These are phyloP conservation scores for Monascus ruber DNA, from an alignment of 2,329 filamentous ascomycete species.

Conservation along the genomic window DNA sequence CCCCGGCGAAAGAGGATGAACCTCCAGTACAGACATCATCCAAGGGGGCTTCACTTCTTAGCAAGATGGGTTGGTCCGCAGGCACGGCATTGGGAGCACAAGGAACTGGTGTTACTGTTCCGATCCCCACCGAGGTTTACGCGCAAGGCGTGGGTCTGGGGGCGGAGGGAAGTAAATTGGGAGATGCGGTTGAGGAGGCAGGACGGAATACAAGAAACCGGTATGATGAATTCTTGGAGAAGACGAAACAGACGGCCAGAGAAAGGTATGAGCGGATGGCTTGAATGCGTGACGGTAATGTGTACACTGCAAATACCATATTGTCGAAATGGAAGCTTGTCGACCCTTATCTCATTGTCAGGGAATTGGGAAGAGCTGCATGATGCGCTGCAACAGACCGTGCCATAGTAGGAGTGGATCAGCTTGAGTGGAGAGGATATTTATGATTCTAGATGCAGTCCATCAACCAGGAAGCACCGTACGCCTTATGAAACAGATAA, in stretches of 20 bases:
- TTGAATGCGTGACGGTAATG: background rate
- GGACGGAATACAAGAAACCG: constrained; percentile 36
- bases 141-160: constrained; percentile 40
- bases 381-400: too few species aligned
- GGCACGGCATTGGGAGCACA: constrained; percentile 38
- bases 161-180: constrained; percentile 38
- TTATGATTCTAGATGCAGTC: too few species aligned
- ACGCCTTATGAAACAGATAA: too few species aligned
- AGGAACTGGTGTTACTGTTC: constrained; percentile 36
- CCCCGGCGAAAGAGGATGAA: constrained; percentile 14
- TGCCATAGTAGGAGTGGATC: too few species aligned
- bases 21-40: constrained; percentile 22
- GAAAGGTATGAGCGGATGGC: constrained; percentile 36
- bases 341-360: too few species aligned
- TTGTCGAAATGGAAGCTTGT: background rate
- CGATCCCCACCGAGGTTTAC: constrained; percentile 38
- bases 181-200: constrained; percentile 38
- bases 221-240: constrained; percentile 38
- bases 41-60: constrained; percentile 40
- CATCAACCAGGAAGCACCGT: too few species aligned
- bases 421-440: too few species aligned
- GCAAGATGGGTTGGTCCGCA: constrained; percentile 41
- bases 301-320: constrained; percentile 1
- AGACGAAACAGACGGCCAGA: constrained; percentile 35
- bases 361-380: too few species aligned